Evolutionary conservation across 2,329 filamentous ascomycete genomes (phyloP).

Genomic region (Fusarium veterinarium): DNA sequence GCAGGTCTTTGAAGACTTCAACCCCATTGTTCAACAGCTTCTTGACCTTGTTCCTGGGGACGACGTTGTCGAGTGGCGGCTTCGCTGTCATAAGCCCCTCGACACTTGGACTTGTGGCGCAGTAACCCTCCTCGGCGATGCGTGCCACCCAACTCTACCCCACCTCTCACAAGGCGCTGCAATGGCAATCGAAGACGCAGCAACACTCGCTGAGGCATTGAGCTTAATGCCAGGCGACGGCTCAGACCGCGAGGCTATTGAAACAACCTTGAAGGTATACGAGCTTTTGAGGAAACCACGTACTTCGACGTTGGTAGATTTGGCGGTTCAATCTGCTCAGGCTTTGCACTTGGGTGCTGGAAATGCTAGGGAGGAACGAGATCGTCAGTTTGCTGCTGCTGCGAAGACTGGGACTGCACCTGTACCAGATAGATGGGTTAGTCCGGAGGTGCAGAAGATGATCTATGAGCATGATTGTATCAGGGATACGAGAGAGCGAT

Average conservation of each 20-base stretch:
- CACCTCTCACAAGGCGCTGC: constrained; percentile 18
- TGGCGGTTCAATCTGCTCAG: constrained; percentile 2
- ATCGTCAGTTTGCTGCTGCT: constrained; percentile 9
- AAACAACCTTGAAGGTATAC: neutral
- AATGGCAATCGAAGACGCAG: constrained; percentile 20
- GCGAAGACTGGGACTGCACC: neutral
- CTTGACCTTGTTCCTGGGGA: constrained; percentile 8
- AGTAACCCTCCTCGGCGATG: constrained; percentile 11
- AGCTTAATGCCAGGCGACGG: neutral
- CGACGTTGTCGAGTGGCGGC: constrained; percentile 16
- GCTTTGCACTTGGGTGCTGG: constrained; percentile 6
- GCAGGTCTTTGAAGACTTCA: constrained; percentile 18
- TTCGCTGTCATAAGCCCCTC: constrained; percentile 17
- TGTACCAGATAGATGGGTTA: constrained; percentile 28
- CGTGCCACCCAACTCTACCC: constrained; percentile 14
- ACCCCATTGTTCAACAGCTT: neutral
- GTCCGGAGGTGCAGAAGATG: constrained; percentile 29
- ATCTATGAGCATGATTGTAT: constrained; percentile 20
- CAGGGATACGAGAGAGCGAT: neutral
- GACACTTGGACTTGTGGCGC: constrained; percentile 8
- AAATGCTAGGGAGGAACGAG: constrained; percentile 6
- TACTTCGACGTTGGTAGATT: constrained; percentile 6
- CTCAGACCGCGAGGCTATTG: neutral
- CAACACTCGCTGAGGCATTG: neutral
- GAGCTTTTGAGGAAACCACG: constrained; percentile 4